Evolutionary conservation across 371 early-diverging fungal species (phyloP).

Genomic region (Mucor saturninus): DNA sequence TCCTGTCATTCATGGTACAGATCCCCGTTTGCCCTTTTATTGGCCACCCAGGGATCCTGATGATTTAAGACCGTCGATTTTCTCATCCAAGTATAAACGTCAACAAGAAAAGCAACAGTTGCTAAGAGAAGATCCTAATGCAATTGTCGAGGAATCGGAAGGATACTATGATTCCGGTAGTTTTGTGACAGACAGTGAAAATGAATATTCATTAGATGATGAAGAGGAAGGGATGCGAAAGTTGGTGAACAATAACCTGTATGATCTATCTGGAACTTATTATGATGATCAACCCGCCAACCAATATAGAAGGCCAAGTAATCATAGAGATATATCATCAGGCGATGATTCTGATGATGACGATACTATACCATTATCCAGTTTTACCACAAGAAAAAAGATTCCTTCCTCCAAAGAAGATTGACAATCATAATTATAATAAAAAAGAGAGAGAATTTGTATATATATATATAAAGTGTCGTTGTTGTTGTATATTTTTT

Average conservation of each 20-base stretch:
- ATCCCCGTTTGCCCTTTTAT: constrained; percentile 31
- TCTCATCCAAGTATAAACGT: constrained; percentile 42
- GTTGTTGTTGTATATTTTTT: neutral
- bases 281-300: constrained; percentile 12
- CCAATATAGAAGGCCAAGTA: constrained; percentile 13
- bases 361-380: constrained; percentile 19
- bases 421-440: neutral
- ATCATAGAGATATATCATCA: constrained; percentile 1
- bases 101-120: constrained; percentile 30
- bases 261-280: constrained; percentile 34
- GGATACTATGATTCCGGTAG: constrained; percentile 49
- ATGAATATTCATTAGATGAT: constrained; percentile 33
- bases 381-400: constrained; percentile 14
- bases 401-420: constrained; percentile 22
- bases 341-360: constrained; percentile 1
- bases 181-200: constrained; percentile 36
- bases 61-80: constrained; percentile 42
- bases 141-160: constrained; percentile 19
- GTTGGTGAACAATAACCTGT: constrained; percentile 27
- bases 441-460: neutral
- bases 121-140: constrained; percentile 30
- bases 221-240: constrained; percentile 37
- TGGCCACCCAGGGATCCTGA: constrained; percentile 50
- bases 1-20: constrained; percentile 52
- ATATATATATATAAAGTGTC: neutral